These are phyloP conservation scores for Geotrichum ghanense DNA, from an alignment of 805 yeast species.

Conservation along the genomic window DNA sequence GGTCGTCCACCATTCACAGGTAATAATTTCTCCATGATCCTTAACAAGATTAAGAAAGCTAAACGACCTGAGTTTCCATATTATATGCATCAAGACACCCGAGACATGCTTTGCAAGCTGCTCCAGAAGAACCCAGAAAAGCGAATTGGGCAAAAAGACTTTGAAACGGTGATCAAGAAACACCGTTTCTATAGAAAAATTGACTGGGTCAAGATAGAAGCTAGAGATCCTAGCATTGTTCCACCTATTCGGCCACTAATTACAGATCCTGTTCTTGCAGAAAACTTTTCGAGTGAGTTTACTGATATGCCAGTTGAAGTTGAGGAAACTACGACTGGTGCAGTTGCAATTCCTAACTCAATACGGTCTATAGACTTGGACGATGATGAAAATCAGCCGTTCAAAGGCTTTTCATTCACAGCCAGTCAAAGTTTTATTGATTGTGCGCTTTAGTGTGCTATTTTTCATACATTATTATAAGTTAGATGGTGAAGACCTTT, in stretches of 20 bases:
- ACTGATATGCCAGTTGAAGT: conserved; percentile 41
- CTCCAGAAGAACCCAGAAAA: conserved; percentile 59
- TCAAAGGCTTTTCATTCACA: conserved; percentile 28
- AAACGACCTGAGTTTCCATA: conserved; percentile 62
- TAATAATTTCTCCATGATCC: conserved; percentile 58
- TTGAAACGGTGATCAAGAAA: conserved; percentile 38
- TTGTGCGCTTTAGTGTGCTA: conserved; percentile 2
- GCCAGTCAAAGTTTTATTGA: conserved; percentile 29
- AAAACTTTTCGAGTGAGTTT: conserved; percentile 72
- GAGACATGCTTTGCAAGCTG: conserved; percentile 55
- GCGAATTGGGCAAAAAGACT: conserved; percentile 48
- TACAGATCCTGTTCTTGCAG: conserved; percentile 73
- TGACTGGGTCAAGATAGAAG: conserved; percentile 51
- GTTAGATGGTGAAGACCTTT: background rate
- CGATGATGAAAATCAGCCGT: conserved; percentile 7
- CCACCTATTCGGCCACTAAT: conserved; percentile 79
- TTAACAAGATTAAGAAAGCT: conserved; percentile 57
- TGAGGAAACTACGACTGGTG: background rate
- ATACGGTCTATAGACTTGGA: background rate
- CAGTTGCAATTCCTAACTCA: conserved; percentile 8
- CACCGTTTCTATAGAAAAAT: conserved; percentile 71
- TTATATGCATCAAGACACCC: conserved; percentile 68
- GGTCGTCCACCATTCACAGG: conserved; percentile 90
- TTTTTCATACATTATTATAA: background rate
- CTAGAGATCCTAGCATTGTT: conserved; percentile 34